Evolutionary conservation across 345 rosid species (phyloP).

Genomic region (Acer negundo): DNA sequence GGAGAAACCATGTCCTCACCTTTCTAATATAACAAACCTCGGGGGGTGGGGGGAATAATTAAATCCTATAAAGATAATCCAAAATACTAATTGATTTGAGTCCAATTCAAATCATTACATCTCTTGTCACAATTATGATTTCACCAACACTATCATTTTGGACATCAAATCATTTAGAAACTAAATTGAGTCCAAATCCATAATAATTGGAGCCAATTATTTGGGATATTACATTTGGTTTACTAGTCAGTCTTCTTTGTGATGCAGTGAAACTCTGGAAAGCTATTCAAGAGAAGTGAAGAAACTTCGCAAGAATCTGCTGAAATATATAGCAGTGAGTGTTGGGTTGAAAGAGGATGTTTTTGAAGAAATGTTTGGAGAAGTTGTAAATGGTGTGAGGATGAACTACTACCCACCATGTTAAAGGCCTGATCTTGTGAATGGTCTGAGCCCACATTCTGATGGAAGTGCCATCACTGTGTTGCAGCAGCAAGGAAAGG

Average conservation of each 20-base stretch:
- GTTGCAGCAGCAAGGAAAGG: slow-evolving; percentile 66
- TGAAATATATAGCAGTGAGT: slow-evolving; percentile 59
- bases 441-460: slow-evolving; percentile 95
- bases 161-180: no score
- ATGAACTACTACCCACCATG: slow-evolving; percentile 98
- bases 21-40: no score
- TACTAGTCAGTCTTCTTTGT: neutral
- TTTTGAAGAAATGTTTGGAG: slow-evolving; percentile 81
- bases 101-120: no score
- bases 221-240: no score
- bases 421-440: slow-evolving; percentile 90
- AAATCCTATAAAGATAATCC: no score
- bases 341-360: slow-evolving; percentile 56
- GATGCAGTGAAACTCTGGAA: slow-evolving; percentile 64
- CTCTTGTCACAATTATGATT: no score
- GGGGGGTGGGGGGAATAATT: no score
- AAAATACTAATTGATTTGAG: no score
- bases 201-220: no score
- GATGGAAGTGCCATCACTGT: slow-evolving; percentile 98
- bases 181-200: no score
- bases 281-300: slow-evolving; percentile 64
- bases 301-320: slow-evolving; percentile 63
- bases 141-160: no score
- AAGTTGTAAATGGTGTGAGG: slow-evolving; percentile 85
- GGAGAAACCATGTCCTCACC: no score